Conservation (phyloP, 1,284 basidiomycete species). For the Ustilago cynodontis region DNA sequence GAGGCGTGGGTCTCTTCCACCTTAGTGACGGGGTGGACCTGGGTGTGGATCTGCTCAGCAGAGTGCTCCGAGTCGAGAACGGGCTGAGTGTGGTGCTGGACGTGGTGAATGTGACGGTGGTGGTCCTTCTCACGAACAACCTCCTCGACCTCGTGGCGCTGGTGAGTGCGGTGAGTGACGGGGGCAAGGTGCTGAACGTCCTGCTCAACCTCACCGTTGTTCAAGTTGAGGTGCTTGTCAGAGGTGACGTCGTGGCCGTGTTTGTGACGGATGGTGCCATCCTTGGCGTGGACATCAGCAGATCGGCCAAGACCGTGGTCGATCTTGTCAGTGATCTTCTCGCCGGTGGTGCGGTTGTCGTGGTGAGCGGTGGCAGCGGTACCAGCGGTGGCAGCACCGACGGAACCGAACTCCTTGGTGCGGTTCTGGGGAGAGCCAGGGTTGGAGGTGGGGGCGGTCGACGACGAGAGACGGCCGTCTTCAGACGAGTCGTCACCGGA, state of each 20-base stretch:
- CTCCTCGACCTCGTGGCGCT: slow-evolving; percentile 70
- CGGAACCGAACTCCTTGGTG: slow-evolving; percentile 27
- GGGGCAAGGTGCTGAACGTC: slow-evolving; percentile 69
- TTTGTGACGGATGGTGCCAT: slow-evolving; percentile 50
- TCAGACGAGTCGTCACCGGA: slow-evolving; percentile 44
- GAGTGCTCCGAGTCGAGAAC: slow-evolving; percentile 67
- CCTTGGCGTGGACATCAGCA: slow-evolving; percentile 45
- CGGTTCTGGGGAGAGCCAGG: slow-evolving; percentile 31
- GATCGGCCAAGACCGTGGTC: slow-evolving; percentile 51
- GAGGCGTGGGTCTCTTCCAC: slow-evolving; percentile 67
- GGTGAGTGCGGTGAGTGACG: slow-evolving; percentile 63
- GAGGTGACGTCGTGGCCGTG: slow-evolving; percentile 40
- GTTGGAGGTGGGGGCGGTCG: slow-evolving; percentile 46
- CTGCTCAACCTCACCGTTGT: slow-evolving; percentile 65
- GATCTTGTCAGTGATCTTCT: slow-evolving; percentile 44
- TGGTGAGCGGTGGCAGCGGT: slow-evolving; percentile 13
- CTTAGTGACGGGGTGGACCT: slow-evolving; percentile 61
- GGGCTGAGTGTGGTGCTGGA: slow-evolving; percentile 70
- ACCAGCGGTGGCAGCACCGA: slow-evolving; percentile 15
- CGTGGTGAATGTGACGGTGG: slow-evolving; percentile 68
- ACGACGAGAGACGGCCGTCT: slow-evolving; percentile 31
- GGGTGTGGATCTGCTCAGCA: slow-evolving; percentile 60
- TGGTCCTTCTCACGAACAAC: slow-evolving; percentile 68
- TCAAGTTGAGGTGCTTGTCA: slow-evolving; percentile 60
- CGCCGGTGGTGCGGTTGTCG: slow-evolving; percentile 19